A percentile compares a stretch with the other conserved stretches of the same genome.
These are phyloP conservation scores for Talaromyces sp. DNA, from an alignment of 2,329 filamentous ascomycete genomes.

Conservation along the genomic window DNA sequence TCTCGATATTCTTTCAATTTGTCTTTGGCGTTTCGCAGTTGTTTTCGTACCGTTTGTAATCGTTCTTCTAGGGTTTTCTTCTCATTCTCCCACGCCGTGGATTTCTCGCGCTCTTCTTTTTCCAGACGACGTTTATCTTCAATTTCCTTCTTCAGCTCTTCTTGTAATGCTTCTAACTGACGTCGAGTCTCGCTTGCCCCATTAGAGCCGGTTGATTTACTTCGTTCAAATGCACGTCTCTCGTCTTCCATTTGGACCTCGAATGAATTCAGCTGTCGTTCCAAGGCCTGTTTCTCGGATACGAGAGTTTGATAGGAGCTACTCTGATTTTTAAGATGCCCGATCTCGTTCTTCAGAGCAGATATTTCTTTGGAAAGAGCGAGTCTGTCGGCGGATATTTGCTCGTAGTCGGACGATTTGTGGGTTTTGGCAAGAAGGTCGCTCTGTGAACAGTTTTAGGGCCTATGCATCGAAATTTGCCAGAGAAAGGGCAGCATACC, in stretches of 20 bases:
- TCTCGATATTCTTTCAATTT: slow-evolving; percentile 63
- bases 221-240: slow-evolving; percentile 61
- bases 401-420: slow-evolving; percentile 63
- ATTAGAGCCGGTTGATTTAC: slow-evolving; percentile 35
- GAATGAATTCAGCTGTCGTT: slow-evolving; percentile 68
- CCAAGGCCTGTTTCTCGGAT: slow-evolving; percentile 71
- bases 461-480: slow-evolving; percentile 8
- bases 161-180: slow-evolving; percentile 43
- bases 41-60: slow-evolving; percentile 62
- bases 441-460: slow-evolving; percentile 44
- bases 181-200: slow-evolving; percentile 34
- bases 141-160: slow-evolving; percentile 46
- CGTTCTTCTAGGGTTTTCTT: slow-evolving; percentile 64
- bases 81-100: slow-evolving; percentile 56
- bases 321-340: slow-evolving; percentile 55
- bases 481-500: slow-evolving; percentile 29
- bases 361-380: slow-evolving; percentile 56
- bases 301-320: slow-evolving; percentile 61
- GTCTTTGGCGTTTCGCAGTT: slow-evolving; percentile 63
- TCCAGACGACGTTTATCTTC: slow-evolving; percentile 43
- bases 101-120: slow-evolving; percentile 49
- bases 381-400: slow-evolving; percentile 61
- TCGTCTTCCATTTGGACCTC: slow-evolving; percentile 81
- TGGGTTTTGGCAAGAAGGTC: slow-evolving; percentile 65
- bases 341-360: slow-evolving; percentile 54